Percentiles rank a stretch among this genome's conserved stretches.
Conservation (phyloP, 2,329 filamentous ascomycete species). For the Magnaporthales sp. region DNA sequence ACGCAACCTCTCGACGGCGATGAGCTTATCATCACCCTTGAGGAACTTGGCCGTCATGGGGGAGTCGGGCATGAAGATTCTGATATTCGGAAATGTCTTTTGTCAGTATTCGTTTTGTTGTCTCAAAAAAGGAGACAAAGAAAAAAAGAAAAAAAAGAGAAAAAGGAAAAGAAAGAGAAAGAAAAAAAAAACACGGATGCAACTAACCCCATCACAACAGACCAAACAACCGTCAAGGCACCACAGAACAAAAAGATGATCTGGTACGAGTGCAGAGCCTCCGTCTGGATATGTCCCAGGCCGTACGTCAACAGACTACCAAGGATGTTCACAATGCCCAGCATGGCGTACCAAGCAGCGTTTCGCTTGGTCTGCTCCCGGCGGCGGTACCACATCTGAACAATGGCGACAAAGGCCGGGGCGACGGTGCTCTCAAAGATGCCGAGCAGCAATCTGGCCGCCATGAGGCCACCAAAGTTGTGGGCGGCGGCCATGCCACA, state of each 20-base stretch:
- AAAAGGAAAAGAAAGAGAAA: neutral
- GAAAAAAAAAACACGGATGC: neutral
- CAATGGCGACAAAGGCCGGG: conserved; percentile 47
- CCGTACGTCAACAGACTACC: conserved; percentile 50
- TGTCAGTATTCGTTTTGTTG: neutral
- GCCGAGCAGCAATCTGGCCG: conserved; percentile 29
- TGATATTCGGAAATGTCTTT: neutral
- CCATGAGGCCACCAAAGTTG: conserved; percentile 25
- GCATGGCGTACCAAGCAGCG: conserved; percentile 52
- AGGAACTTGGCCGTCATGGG: conserved; percentile 43
- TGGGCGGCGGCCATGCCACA: conserved; percentile 17
- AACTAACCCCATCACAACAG: conserved; percentile 29
- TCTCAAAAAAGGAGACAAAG: too few species aligned
- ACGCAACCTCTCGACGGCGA: conserved; percentile 44
- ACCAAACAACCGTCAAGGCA: conserved; percentile 37
- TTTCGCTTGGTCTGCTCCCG: conserved; percentile 49
- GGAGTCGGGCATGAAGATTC: conserved; percentile 36
- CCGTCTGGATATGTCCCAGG: conserved; percentile 45
- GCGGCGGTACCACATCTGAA: conserved; percentile 54
- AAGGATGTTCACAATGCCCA: conserved; percentile 48
- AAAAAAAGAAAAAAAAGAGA: neutral
- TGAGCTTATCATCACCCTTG: conserved; percentile 37
- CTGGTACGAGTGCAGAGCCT: conserved; percentile 27
- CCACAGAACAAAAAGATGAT: conserved; percentile 48
- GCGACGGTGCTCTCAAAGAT: conserved; percentile 27